phyloP scores from a whole-genome alignment of 306 rosid species.

The Prunus padus region DNA sequence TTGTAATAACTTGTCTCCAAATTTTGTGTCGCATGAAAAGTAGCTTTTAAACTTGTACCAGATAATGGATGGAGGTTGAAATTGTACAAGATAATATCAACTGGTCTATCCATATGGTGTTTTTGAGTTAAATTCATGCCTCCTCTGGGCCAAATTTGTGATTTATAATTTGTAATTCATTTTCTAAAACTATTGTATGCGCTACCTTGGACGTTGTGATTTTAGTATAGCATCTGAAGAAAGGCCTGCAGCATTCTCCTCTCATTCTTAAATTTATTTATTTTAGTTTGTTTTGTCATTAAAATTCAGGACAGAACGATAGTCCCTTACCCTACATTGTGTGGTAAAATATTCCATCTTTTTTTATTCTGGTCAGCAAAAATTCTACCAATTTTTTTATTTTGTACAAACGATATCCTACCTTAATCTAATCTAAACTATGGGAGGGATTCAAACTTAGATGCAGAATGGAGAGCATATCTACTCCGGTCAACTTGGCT shows the following conservation, averaged over 20 bases:
- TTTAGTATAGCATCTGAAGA: not conserved
- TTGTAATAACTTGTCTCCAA: slow-evolving; percentile 22
- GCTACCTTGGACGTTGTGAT: not conserved
- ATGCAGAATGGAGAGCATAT: fast-evolving
- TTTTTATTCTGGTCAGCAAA: too few species aligned
- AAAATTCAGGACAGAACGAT: too few species aligned
- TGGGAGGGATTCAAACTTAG: fast-evolving
- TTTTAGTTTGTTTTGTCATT: too few species aligned
- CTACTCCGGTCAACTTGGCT: too few species aligned
- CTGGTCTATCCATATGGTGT: slow-evolving; percentile 32
- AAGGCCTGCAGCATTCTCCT: too few species aligned
- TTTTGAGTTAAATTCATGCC: slow-evolving; percentile 13
- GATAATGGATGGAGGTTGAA: slow-evolving; percentile 30
- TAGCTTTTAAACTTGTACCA: slow-evolving; percentile 32
- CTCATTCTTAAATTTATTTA: too few species aligned
- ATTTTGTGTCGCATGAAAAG: slow-evolving; percentile 30
- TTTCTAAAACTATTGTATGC: slow-evolving; percentile 1
- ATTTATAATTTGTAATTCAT: not conserved
- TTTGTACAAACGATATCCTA: too few species aligned
- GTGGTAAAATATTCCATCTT: too few species aligned
- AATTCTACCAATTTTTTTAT: too few species aligned
- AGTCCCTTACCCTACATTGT: too few species aligned
- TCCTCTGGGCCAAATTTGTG: slow-evolving; percentile 5
- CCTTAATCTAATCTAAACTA: too few species aligned
- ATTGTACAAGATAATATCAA: slow-evolving; percentile 40